Evolutionary conservation across 169 alveolate genomes (phyloP).

Genomic region (Babesia bovis): DNA sequence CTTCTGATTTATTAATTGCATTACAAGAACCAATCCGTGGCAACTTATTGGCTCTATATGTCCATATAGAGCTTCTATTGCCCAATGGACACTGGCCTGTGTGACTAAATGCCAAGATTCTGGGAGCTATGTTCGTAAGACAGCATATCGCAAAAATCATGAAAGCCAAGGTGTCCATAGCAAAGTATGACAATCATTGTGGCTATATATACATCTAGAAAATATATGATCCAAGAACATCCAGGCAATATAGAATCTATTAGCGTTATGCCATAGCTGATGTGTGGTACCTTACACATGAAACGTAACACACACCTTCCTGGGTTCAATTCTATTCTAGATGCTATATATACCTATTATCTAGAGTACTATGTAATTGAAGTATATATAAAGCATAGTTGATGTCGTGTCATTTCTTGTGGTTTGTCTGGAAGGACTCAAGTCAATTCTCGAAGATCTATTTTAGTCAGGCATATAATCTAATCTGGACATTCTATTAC

Average conservation of each 20-base stretch:
- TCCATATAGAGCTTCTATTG: no score
- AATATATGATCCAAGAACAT: neutral
- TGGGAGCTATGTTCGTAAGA: neutral
- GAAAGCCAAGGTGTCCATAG: slow-evolving; percentile 14
- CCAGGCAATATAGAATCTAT: neutral
- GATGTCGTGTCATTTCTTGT: no score
- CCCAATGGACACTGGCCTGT: neutral
- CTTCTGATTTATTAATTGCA: no score
- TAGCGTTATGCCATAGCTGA: no score
- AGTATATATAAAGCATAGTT: neutral
- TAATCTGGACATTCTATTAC: neutral
- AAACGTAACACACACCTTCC: no score
- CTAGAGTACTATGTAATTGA: no score
- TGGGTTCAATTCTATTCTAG: no score
- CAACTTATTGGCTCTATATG: no score
- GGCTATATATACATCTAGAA: slow-evolving; percentile 8
- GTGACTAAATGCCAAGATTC: slow-evolving; percentile 17
- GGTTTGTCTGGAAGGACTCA: neutral
- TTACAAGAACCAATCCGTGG: no score
- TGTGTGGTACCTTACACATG: no score
- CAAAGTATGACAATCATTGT: slow-evolving; percentile 13
- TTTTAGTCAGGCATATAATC: no score
- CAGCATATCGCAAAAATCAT: slow-evolving; percentile 19
- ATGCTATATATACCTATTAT: no score
- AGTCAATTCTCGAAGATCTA: neutral